These are phyloP conservation scores for Trematosphaeria pertusa DNA, from an alignment of 2,329 filamentous ascomycete genomes.

Conservation along the genomic window DNA sequence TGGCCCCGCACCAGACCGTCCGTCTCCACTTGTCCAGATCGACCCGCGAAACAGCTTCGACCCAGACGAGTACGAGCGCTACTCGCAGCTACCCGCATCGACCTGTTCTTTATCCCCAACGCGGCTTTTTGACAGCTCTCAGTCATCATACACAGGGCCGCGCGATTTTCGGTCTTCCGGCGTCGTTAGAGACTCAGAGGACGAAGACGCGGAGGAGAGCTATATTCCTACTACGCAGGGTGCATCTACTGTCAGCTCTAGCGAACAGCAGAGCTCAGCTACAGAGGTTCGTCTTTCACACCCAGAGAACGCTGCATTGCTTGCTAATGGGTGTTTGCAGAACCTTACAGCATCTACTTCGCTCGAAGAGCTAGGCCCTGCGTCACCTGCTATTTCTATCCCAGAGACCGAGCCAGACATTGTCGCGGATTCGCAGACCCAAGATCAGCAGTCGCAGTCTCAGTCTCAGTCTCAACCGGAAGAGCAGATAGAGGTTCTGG, in stretches of 20 bases:
- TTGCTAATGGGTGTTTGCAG: slow-evolving; percentile 19
- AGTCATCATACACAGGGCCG: slow-evolving; percentile 18
- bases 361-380: slow-evolving; percentile 16
- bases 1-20: no score
- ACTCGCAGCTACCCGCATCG: slow-evolving; percentile 23
- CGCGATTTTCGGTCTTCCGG: slow-evolving; percentile 21
- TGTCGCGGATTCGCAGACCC: slow-evolving; percentile 21
- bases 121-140: slow-evolving; percentile 22
- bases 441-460: no score
- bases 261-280: slow-evolving; percentile 7
- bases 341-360: slow-evolving; percentile 16
- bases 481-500: slow-evolving; percentile 7
- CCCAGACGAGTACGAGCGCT: slow-evolving; percentile 27
- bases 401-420: slow-evolving; percentile 34
- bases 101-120: no score
- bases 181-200: slow-evolving; percentile 39
- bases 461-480: no score
- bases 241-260: slow-evolving; percentile 9
- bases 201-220: slow-evolving; percentile 26
- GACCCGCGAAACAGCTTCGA: slow-evolving; percentile 24
- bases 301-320: not conserved
- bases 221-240: slow-evolving; percentile 33
- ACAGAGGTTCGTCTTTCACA: slow-evolving; percentile 15
- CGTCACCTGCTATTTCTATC: slow-evolving; percentile 31
- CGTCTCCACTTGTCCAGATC: slow-evolving; percentile 27